Conservation (phyloP, 441 rosid genomes). For the Arabidopsis hybrid region DNA sequence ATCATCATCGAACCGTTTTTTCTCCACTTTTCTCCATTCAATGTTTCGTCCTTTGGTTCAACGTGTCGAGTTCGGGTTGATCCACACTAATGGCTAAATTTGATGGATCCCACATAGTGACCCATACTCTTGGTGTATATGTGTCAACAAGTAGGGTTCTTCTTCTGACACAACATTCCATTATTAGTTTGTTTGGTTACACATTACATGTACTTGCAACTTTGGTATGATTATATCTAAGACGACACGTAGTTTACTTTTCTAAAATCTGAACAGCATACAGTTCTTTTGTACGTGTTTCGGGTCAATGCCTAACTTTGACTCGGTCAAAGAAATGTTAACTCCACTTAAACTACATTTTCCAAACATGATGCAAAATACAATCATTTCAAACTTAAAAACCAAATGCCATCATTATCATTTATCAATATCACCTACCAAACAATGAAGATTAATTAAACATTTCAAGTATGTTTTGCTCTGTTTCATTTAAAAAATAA, state of each 20-base stretch:
- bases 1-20: constrained; percentile 43
- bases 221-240: constrained; percentile 10
- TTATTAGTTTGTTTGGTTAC: constrained; percentile 39
- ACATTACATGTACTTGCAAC: constrained; percentile 22
- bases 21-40: constrained; percentile 42
- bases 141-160: constrained; percentile 42
- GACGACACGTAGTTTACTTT: constrained; percentile 33
- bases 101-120: constrained; percentile 36
- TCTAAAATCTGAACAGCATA: constrained; percentile 8
- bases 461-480: no score
- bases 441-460: no score
- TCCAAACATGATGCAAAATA: constrained; percentile 33
- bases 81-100: constrained; percentile 38
- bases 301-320: constrained; percentile 44
- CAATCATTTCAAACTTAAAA: neutral
- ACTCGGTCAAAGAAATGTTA: constrained; percentile 38
- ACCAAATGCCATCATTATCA: no score
- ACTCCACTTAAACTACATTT: constrained; percentile 29
- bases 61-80: constrained; percentile 48
- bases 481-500: no score
- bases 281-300: neutral
- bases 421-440: no score
- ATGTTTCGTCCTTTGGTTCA: constrained; percentile 42
- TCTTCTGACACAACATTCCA: constrained; percentile 40
- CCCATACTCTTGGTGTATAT: constrained; percentile 36